phyloP scores from a whole-genome alignment of 192 early-diverging fungal genomes.

The Coemansia sp. region DNA sequence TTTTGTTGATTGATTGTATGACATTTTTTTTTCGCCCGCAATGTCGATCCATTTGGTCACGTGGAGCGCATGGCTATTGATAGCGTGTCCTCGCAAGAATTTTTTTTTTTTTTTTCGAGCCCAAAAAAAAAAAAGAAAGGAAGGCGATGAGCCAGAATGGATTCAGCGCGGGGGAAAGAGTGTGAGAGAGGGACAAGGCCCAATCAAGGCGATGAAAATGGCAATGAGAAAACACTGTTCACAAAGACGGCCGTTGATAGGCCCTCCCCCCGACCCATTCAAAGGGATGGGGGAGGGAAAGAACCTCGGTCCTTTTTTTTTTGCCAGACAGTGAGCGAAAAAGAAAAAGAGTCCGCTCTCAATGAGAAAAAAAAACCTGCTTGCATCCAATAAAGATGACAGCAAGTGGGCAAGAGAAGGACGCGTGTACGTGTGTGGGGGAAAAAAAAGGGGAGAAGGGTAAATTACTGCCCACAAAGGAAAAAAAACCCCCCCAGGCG shows the following conservation, averaged over 20 bases:
- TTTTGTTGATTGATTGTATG: background rate
- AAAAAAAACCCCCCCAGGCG: background rate
- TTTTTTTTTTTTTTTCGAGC: conserved; percentile 15
- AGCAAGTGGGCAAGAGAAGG: background rate
- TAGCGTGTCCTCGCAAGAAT: background rate
- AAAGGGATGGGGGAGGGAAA: background rate
- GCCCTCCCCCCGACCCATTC: background rate
- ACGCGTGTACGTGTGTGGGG: conserved; percentile 6
- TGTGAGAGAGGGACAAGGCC: background rate
- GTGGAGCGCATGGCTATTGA: background rate
- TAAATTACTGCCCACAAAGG: conserved; percentile 23
- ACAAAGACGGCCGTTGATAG: background rate
- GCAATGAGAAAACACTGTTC: background rate
- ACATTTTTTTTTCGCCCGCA: background rate
- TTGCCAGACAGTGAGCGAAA: background rate
- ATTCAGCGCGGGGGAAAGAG: background rate
- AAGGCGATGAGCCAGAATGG: conserved; percentile 3
- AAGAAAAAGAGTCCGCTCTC: background rate
- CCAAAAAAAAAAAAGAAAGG: conserved; percentile 8
- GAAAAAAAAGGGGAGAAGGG: conserved; percentile 4
- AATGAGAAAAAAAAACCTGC: background rate
- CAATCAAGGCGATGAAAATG: background rate
- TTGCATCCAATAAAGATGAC: background rate
- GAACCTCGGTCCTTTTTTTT: background rate
- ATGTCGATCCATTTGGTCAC: background rate